A percentile compares a stretch with the other conserved stretches of the same genome.
These are phyloP conservation scores for Globisporangium irregulare DNA, from an alignment of 352 stramenopile genomes.

Conservation along the genomic window DNA sequence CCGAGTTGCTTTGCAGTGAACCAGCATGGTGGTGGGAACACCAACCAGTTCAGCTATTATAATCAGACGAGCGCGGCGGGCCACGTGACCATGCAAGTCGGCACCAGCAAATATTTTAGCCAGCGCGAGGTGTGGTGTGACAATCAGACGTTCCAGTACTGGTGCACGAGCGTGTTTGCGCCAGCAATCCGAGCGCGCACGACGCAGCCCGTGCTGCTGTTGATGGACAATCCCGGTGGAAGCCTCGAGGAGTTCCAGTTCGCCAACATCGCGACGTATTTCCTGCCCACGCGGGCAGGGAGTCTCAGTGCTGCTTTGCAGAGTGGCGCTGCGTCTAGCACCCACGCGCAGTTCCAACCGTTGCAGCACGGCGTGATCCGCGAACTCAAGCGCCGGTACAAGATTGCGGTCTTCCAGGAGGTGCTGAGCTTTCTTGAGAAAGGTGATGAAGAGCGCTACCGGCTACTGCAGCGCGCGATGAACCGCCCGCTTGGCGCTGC, in stretches of 20 bases:
- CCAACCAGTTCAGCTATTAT: neutral
- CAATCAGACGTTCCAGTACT: slow-evolving; percentile 48
- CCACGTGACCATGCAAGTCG: slow-evolving; percentile 13
- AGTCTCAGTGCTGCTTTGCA: slow-evolving; percentile 5
- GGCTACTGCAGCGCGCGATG: slow-evolving; percentile 35
- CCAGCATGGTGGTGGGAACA: slow-evolving; percentile 6
- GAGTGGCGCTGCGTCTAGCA: slow-evolving; percentile 2
- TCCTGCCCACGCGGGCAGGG: slow-evolving; percentile 29
- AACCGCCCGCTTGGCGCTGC: slow-evolving; percentile 32
- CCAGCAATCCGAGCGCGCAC: slow-evolving; percentile 43
- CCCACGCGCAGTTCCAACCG: slow-evolving; percentile 24
- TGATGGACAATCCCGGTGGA: slow-evolving; percentile 44
- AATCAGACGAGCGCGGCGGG: neutral
- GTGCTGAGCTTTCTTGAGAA: slow-evolving; percentile 38
- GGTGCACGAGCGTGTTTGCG: slow-evolving; percentile 45
- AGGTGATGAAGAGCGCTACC: slow-evolving; percentile 37
- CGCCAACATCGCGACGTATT: slow-evolving; percentile 37
- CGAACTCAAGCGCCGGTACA: slow-evolving; percentile 54
- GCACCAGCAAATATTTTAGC: slow-evolving; percentile 29
- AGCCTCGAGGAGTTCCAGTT: slow-evolving; percentile 34
- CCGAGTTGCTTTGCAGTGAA: slow-evolving; percentile 25
- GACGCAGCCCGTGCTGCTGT: slow-evolving; percentile 36
- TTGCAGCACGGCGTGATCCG: slow-evolving; percentile 36
- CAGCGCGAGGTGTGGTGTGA: slow-evolving; percentile 58
- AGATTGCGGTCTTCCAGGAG: slow-evolving; percentile 46